Base-by-base conservation (phyloP, 257 asterid species). In the Dorcoceras hygrometricum region DNA sequence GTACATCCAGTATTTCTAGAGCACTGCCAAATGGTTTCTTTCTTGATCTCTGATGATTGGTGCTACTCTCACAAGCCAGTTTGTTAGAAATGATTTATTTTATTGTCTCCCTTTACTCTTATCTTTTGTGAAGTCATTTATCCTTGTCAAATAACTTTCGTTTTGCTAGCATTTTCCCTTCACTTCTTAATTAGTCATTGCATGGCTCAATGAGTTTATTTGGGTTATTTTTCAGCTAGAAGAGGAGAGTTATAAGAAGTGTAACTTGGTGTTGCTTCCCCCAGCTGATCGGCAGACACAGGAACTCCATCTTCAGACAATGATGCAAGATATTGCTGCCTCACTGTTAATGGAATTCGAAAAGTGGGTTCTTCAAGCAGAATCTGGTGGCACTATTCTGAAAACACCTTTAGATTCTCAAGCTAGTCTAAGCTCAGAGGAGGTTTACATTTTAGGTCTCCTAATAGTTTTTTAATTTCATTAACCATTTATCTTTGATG, bases 341-440 rank as follows among this genome's bases (percentile, higher is more conserved):
- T 84, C 94, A 25, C 69, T 93, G 82, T 73, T 93, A 84, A 93
- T 93, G 97, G 93, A 93, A 73, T 93, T 93, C 73, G 98, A 93
- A 86, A 93, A 93, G 71, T 93, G 93, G 87, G 98, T 90, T 66
- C 93, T 90, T 59, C 90, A 86, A 50, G 95, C 96, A 25, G 98
- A 93, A 75, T 93, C 98, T 57, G 84, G 91, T 66, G 97, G 96
- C 75, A 93, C 96, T 71, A 88, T 89, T 77, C 76, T 93, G 75
- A 93, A 93, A 85, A 93, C 98, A 57, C 98, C 98, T 69, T 86
- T 93, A 36, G 98, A 93, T 88, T 93, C 98, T 75, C 98, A 93
- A 89, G 95, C 98, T 79, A 89, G 89, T 82, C 96, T 93, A 67
- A 86, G 91, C 89, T 93, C 98, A 77, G 98, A 93, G 97, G 98